Evolutionary conservation across 164 flowering plant species (phyloP), one percentile per base, ranked within the genome.

Genomic region (Cinnamomum chago): DNA sequence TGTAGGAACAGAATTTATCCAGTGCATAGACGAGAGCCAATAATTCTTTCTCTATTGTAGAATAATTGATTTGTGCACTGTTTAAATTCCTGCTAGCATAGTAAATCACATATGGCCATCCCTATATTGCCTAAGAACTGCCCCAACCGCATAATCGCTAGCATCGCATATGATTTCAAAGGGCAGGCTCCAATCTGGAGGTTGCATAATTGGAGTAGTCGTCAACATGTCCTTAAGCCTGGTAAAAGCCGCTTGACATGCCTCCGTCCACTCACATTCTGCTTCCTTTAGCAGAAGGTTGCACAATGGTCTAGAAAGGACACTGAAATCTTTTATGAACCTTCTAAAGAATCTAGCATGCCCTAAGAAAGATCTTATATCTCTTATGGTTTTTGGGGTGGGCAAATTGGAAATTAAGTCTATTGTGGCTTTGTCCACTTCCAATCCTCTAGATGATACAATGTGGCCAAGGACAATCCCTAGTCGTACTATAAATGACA

Each of bases 101-200:
- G 14, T 72, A 72, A 17, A 72, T 72, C 0, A 62, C 50, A 72
- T 28, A 55, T 1, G 52, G 52, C 2, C 14, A 2, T 28, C 67
- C 24, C 9, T 62, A 12, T 68, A 11, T 27, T 71, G 73, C 17
- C 73, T n/a, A 11, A 71, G 0, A 11, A 71, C 65, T 0, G 7
- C 47, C 10, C 73, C 40, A 55, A 71, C 40, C 3, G 65, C 18
- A 58, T 20, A 71, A 14, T 77, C 68, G 24, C 60, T 47, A 0
- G 78, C 73, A 72, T 80, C 76, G 40, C 76, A 77, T 73, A 79
- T 73, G 5, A 77, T 6, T 51, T 80, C 67, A 55, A 77, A 70
- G 2, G 68, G 71, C 2, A 65, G 15, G 23, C 9, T 3, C 70
- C 75, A 76, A 65, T 73, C 58, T 1, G 58, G 75, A 5, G 79